phyloP scores from a whole-genome alignment of 2,329 filamentous ascomycete species.

The Cladosporium sp. region DNA sequence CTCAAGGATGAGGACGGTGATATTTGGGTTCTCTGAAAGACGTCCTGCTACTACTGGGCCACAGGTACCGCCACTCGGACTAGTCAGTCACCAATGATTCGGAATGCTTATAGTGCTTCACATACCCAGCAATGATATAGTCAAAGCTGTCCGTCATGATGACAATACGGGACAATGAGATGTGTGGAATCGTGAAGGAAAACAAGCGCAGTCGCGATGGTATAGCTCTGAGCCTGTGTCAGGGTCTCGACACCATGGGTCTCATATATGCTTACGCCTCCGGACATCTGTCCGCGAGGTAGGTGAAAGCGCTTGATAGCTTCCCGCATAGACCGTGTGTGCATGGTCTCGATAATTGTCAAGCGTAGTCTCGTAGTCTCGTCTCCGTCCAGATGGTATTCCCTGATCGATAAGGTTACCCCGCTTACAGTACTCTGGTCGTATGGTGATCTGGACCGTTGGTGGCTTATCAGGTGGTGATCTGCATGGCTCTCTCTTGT shows the following conservation, averaged over 20 bases:
- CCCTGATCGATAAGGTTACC: not conserved
- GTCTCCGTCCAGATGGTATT: not conserved
- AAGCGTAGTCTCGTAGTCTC: not conserved
- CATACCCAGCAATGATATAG: slow-evolving; percentile 26
- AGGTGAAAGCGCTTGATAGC: not conserved
- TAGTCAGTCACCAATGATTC: not conserved
- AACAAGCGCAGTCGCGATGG: not conserved
- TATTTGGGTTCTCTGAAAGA: slow-evolving; percentile 24
- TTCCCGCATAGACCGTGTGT: not conserved
- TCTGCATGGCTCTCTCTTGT: too few relatives aligned
- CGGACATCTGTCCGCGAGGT: not conserved
- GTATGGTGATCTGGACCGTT: not conserved
- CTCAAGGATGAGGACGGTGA: slow-evolving; percentile 25
- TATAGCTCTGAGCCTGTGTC: too few relatives aligned
- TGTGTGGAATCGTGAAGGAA: not conserved
- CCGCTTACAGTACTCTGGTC: not conserved
- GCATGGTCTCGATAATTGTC: not conserved
- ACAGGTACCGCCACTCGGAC: slow-evolving; percentile 22
- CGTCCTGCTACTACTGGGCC: slow-evolving; percentile 24
- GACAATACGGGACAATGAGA: not conserved
- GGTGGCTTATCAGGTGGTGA: too few relatives aligned
- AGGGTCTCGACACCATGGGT: not conserved
- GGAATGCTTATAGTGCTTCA: slow-evolving; percentile 1
- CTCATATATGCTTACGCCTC: not conserved
- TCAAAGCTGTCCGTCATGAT: slow-evolving; percentile 22